Conservation (phyloP, 192 early-diverging fungal species). For the Glomus cerebriforme region DNA sequence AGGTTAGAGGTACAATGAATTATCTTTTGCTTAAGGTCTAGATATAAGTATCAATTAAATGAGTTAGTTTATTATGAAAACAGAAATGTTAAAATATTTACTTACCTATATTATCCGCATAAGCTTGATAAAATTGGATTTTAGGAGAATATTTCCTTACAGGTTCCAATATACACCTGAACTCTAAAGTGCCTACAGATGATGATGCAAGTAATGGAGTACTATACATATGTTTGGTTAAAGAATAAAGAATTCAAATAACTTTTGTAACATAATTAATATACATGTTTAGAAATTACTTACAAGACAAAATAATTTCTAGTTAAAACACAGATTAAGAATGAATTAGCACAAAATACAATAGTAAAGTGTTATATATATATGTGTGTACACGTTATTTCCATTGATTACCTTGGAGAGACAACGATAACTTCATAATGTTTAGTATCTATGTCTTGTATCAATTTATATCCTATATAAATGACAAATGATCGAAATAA, state of each 20-base stretch:
- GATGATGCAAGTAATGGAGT: constrained; percentile 87
- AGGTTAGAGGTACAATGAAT: constrained; percentile 47
- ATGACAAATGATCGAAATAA: neutral
- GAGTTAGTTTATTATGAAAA: neutral
- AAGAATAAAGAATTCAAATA: constrained; percentile 75
- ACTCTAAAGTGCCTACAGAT: constrained; percentile 85
- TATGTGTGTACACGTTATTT: neutral
- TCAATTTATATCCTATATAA: constrained; percentile 66
- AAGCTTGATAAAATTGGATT: constrained; percentile 69
- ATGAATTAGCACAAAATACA: neutral
- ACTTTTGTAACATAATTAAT: neutral
- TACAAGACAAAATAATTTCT: constrained; percentile 21
- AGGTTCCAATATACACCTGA: constrained; percentile 84
- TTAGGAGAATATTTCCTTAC: constrained; percentile 60
- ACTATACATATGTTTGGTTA: constrained; percentile 34
- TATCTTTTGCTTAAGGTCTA: constrained; percentile 46
- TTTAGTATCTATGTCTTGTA: constrained; percentile 67
- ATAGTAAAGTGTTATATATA: neutral
- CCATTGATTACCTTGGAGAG: constrained; percentile 62
- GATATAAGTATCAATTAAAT: neutral
- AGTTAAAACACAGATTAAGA: constrained; percentile 10
- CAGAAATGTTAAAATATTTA: neutral
- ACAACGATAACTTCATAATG: constrained; percentile 75
- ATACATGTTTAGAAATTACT: neutral
- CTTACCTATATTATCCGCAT: constrained; percentile 51